These are phyloP conservation scores for Chiua virens DNA, from an alignment of 768 basidiomycete genomes.

Conservation along the genomic window DNA sequence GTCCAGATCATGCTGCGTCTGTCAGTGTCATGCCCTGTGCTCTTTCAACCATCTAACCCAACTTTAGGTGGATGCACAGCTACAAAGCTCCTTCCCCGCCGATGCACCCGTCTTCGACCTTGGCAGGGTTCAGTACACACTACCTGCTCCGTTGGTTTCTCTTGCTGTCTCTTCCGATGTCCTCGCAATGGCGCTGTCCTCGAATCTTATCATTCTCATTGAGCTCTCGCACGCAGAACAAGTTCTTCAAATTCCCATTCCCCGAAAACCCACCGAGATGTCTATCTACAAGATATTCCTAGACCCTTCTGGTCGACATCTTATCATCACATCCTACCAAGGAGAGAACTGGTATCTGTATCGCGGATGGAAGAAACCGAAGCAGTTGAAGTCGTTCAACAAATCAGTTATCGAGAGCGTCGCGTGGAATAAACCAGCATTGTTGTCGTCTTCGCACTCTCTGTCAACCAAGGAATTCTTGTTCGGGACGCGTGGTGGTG, in stretches of 20 bases:
- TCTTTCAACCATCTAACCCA: slow-evolving; percentile 7
- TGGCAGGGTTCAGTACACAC: slow-evolving; percentile 85
- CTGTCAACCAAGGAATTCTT: slow-evolving; percentile 83
- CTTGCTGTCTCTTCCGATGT: slow-evolving; percentile 86
- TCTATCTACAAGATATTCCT: slow-evolving; percentile 81
- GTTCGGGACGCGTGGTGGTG: slow-evolving; percentile 82
- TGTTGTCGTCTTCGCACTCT: slow-evolving; percentile 62
- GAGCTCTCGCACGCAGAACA: slow-evolving; percentile 88
- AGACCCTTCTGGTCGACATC: slow-evolving; percentile 91
- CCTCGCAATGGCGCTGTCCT: slow-evolving; percentile 78
- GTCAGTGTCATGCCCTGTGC: slow-evolving; percentile 4
- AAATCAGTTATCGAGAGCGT: slow-evolving; percentile 86
- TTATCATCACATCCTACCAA: slow-evolving; percentile 79
- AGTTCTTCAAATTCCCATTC: slow-evolving; percentile 76
- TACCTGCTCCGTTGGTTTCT: slow-evolving; percentile 80
- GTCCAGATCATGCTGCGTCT: slow-evolving; percentile 37
- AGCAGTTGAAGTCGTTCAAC: slow-evolving; percentile 72
- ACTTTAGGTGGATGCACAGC: slow-evolving; percentile 30
- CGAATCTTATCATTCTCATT: slow-evolving; percentile 81
- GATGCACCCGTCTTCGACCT: slow-evolving; percentile 74
- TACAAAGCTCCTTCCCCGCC: slow-evolving; percentile 32
- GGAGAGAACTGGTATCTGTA: slow-evolving; percentile 96
- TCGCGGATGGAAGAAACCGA: slow-evolving; percentile 77
- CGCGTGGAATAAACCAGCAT: slow-evolving; percentile 81
- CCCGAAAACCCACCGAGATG: slow-evolving; percentile 73